Base-by-base conservation (phyloP, 371 early-diverging fungal species). In the Saksenaea oblongispora region DNA sequence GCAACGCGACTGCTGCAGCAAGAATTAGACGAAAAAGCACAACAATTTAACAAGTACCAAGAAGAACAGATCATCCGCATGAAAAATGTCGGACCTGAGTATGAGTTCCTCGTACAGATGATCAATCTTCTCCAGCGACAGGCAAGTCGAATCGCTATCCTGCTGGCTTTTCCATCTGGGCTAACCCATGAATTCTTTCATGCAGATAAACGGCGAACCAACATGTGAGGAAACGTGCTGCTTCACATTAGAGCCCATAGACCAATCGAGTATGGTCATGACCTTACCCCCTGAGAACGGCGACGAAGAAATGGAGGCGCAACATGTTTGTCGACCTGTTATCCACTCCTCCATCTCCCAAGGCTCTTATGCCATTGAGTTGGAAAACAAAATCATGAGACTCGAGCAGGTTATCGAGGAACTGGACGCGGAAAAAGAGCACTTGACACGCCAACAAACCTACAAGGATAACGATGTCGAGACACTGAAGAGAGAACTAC, bases 61-160 rank as follows among this genome's bases (percentile, higher is more conserved):
- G 59, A 70, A 35, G 78, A 82, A 13, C 78, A 77, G 34, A 75
- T 82, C 17, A 41, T 71, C 14, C 66, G 74, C 41, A 79, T 82
- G 78, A 79, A 79, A 63, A 67, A 66, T 13, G 80, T 79, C 13
- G 83, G 83, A 8, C 83, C 83, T 44, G 83, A 82, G 56, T 82
- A 82, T 61, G 83, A 82, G 47, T 82, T 73, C 62, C 57, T 82
- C 3, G 83, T 82, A n/a, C 83, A 82, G 61, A 79, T 79, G 73
- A 71, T 82, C n/a, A 82, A 82, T 54, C 28, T 82, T 41, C 72
- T 82, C 17, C 78, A 82, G 34, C 74, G 80, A 63, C 80, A 82
- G 76, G 80, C 76, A 67, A 69, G 42, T 69, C 37, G 13, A 47
- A 39, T 18, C 0, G 0, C 28, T 55, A 27, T 60, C 8, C 1